A percentile compares a stretch with the other conserved stretches of the same genome.
phyloP scores from a whole-genome alignment of 2,329 filamentous ascomycete genomes.

The Fusarium pseudoanthophilum region DNA sequence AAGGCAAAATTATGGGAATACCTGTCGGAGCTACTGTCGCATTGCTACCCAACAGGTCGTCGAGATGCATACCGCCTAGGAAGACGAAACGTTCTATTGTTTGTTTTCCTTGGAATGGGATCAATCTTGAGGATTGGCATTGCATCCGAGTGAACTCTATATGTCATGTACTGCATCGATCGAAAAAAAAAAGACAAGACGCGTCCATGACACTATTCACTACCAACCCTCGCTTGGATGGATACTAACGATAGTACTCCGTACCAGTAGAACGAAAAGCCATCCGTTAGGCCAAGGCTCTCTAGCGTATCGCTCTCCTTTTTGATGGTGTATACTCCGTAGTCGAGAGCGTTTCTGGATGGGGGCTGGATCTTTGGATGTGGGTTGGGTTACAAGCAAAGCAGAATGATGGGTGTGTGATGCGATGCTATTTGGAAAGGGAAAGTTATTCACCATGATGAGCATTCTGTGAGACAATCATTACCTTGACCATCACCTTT shows the following conservation, averaged over 20 bases:
- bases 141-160: neutral
- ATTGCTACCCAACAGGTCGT: conserved; percentile 45
- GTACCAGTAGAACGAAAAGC: neutral
- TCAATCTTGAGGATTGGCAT: neutral
- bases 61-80: conserved; percentile 32
- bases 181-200: neutral
- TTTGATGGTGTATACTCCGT: conserved; percentile 27
- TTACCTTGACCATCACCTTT: conserved; percentile 9
- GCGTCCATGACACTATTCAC: conserved; percentile 6
- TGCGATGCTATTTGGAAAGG: conserved; percentile 21
- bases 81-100: conserved; percentile 5
- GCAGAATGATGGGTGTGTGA: conserved; percentile 38
- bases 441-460: neutral
- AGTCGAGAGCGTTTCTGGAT: conserved; percentile 4
- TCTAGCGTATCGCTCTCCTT: conserved; percentile 10
- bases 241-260: neutral
- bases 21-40: conserved; percentile 41
- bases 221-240: conserved; percentile 15
- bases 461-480: conserved; percentile 12
- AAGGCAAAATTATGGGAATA: conserved; percentile 36
- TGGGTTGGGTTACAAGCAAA: conserved; percentile 17
- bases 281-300: conserved; percentile 26
- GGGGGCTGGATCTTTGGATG: conserved; percentile 8
- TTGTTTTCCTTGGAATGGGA: conserved; percentile 25
- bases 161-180: neutral